Base-by-base conservation (phyloP, 1,284 basidiomycete genomes). In the Cryptococcus sp. region DNA sequence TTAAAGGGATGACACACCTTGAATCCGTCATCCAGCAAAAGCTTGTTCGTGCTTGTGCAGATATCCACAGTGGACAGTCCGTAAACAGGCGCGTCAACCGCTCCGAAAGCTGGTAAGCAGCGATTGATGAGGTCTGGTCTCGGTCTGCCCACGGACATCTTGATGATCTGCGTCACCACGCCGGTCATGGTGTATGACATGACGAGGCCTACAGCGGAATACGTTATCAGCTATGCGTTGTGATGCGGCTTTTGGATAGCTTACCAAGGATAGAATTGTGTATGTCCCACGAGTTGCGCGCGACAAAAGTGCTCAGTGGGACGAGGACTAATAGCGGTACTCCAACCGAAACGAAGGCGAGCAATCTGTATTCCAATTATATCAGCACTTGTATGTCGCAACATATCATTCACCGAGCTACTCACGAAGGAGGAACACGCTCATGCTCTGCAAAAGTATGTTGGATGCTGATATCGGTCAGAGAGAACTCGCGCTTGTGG, bases 281-380 rank as follows among this genome's bases (percentile, higher is more conserved):
- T 39, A 89, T 81, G 70, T 97, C 94, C 91, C 93, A 96, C 78
- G 87, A 86, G 5, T 87, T 89, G 20, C 88, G 84, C 13, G 90
- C 80, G 19, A 91, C 86, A 10, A 88, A 56, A 22, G 87, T 62
- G 66, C 91, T 89, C 64, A 93, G 82, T 7, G 84, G 67, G 17
- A 87, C 82, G 66, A 91, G 85, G 41, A 91, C 77, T 17, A 87
- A 66, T 5, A 89, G 73, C 0, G 92, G 90, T 3, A 88, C 81
- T 5, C 85, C 84, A 46, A 88, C 74, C 41, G 86, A 86, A 57
- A 93, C 87, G 42, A 90, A 71, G 67, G 86, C 85, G 2, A 93
- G 78, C 8, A 85, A 83, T 49, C 81, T 65, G 66, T 7, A 82
- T 1, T 8, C 13, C 20, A 7, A 46, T 79, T 85, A 56, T 71